Evolutionary conservation across 495 filamentous ascomycete species (phyloP), one percentile per base, ranked within the genome.

Genomic region (Talaromyces borbonicus): DNA sequence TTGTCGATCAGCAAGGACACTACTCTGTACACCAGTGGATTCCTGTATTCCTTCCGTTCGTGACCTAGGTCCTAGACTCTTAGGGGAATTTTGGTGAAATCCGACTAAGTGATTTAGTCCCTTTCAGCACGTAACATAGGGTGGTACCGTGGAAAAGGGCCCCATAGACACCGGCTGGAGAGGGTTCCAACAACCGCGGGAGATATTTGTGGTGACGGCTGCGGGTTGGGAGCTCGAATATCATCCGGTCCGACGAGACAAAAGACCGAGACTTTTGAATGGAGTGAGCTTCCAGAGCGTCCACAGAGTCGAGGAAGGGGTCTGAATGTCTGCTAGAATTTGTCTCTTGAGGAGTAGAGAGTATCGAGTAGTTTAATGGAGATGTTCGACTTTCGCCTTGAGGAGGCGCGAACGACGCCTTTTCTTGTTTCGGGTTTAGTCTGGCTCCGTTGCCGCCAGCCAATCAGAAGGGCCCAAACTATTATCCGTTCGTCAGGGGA

Each of bases 161-260:
- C 18, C 35, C 35, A 20, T 22, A 38, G 35, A 38, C 35, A 16
- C 16, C 19, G 35, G 22, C 48, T 33, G 51, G 47, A 47, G 32
- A n/a, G n/a, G n/a, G n/a, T n/a, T n/a, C n/a, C n/a, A n/a, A n/a
- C n/a, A n/a, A n/a, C n/a, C n/a, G n/a, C n/a, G n/a, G n/a, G n/a
- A n/a, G n/a, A n/a, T n/a, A n/a, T n/a, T n/a, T n/a, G n/a, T n/a
- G n/a, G n/a, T n/a, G n/a, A n/a, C n/a, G n/a, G n/a, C n/a, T n/a
- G n/a, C n/a, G n/a, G n/a, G n/a, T n/a, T n/a, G n/a, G n/a, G n/a
- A n/a, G n/a, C n/a, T 38, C 8, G 35, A 38, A 8, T 20, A 38
- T n/a, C n/a, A n/a, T n/a, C n/a, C n/a, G 26, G 22, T 16, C 16
- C 19, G 35, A 38, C 18, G 35, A 20, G 22, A 15, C 8, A 3